Evolutionary conservation across 257 asterid genomes (phyloP), one percentile per base, ranked within the genome.

Genomic region (Lavandula angustifolia): DNA sequence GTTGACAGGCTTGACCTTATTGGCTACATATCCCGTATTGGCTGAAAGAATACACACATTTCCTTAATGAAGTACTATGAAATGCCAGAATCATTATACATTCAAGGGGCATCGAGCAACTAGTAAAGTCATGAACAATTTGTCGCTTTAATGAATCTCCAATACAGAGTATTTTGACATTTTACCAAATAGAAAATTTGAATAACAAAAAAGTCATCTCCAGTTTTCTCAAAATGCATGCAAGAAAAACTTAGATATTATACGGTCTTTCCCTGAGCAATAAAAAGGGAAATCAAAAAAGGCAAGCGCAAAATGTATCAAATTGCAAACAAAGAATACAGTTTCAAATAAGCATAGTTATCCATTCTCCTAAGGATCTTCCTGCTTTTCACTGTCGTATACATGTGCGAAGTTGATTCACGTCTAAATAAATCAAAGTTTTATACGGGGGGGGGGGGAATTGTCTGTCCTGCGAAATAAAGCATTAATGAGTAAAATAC

Each of bases 401-500:
- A 56, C 48, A 48, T 65, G 18, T 68, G 9, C 53, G 47, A 53
- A 49, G 46, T 53, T 58, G 22, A 16, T 59, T 72, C 69, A 47
- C 35, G 66, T 54, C 54, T 49, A 74, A 29, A 13, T 27, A 53
- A 66, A 69, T 43, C 9, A 68, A 64, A 49, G 42, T 5, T 49
- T 55, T 35, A 54, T 16, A 49, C 13, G 32, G 60, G 9, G 43
- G n/a, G n/a, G n/a, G n/a, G n/a, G n/a, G n/a, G n/a, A n/a, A 22
- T 22, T 22, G 27, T 34, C 17, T 51, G 38, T 40, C 6, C 46
- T 49, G 64, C 61, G 68, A 50, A 59, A 69, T 38, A 37, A 58
- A 57, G n/a, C 6, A 7, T 32, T 12, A 31, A 53, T 9, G 50
- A 59, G 72, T 52, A 74, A 41, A 60, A 69, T 54, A 67, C 99